Evolutionary conservation across 1,139 yeast species (phyloP), one percentile per base, ranked within the genome.

Genomic region (Casaregolazyma suthepensis): DNA sequence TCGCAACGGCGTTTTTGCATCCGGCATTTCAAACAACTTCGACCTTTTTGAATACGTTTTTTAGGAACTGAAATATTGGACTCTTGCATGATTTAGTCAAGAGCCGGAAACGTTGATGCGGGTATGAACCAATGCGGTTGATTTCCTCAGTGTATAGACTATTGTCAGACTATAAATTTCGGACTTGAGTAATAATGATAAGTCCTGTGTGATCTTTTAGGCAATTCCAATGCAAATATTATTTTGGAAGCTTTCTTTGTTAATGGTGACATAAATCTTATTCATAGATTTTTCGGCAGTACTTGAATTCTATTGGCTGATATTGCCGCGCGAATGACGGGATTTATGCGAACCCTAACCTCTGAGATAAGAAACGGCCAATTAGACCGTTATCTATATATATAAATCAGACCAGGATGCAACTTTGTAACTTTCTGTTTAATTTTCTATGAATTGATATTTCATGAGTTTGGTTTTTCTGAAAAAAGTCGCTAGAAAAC

Each of bases 401-500:
- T 26, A 26, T 26, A 26, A 7, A 26, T 5, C 26, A 7, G 31
- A 26, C 31, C 31, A 26, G 31, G 31, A 26, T 26, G 31, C 10
- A 5, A 26, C 31, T 9, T 26, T 26, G 10, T 5, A 26, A 26
- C 10, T 26, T 26, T 26, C 31, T 9, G 12, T 26, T 22, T 26
- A 4, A 35, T 35, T n/a, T 35, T 35, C 17, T n/a, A 35, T 35
- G 17, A 2, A 35, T 13, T 35, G 17, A 35, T 13, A 9, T 35
- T 35, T 7, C 15, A 45, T 45, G 47, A 26, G 38, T 7, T 29
- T 45, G 37, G 13, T 15, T 47, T 22, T 19, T 35, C 10, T 53
- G 13, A 38, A 65, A 67, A 43, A 44, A 12, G 12, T 53, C 12
- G 35, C 22, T 12, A 23, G 52, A 51, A 43, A 55, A 55, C 54